Percentiles rank a stretch among this genome's conserved stretches.
phyloP scores from a whole-genome alignment of 2,329 filamentous ascomycete genomes.

The Alternaria sp. region DNA sequence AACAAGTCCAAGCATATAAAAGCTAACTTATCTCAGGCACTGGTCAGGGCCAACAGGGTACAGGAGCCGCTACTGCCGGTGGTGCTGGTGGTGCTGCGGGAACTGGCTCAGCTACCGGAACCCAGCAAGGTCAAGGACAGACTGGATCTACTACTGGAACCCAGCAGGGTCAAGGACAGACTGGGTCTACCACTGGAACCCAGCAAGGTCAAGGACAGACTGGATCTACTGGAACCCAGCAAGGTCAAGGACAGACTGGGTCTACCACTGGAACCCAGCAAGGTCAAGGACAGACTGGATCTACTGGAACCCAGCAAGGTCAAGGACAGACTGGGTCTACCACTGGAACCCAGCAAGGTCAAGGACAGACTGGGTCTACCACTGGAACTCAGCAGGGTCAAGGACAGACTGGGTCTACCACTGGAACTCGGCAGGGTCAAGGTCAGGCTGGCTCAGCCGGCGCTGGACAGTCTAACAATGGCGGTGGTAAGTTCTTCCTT shows the following conservation, averaged over 20 bases:
- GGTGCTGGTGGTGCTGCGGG: conserved; percentile 2
- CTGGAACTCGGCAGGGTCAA: background rate
- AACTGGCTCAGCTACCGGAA: background rate
- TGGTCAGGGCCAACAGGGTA: background rate
- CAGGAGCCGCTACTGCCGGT: conserved; percentile 1
- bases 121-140: background rate
- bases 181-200: background rate
- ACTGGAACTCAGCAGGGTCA: background rate
- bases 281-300: no score
- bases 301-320: background rate
- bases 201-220: background rate
- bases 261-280: background rate
- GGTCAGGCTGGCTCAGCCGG: no score
- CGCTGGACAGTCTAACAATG: no score
- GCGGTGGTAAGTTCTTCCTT: no score
- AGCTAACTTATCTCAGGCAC: background rate
- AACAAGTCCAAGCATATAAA: background rate
- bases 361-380: no score
- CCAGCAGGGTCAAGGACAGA: background rate
- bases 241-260: background rate
- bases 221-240: background rate
- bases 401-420: background rate
- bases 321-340: background rate
- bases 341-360: background rate
- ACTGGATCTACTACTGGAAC: background rate